A percentile compares a stretch with the other conserved stretches of the same genome.
phyloP scores from a whole-genome alignment of 345 rosid species.

The Rhodamnia argentea region DNA sequence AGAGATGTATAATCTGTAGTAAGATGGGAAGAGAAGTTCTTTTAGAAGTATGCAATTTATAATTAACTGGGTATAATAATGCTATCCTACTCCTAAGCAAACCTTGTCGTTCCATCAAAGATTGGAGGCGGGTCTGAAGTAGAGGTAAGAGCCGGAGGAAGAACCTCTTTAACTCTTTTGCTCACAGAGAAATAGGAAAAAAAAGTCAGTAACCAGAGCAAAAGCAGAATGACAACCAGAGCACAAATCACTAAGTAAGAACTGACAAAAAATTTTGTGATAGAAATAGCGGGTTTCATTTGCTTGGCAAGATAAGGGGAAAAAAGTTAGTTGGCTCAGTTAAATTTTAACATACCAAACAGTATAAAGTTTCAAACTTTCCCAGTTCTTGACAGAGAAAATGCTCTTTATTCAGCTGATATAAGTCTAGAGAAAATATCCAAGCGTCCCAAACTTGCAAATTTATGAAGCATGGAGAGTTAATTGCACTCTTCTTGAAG shows the following conservation, averaged over 20 bases:
- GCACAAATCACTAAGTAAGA: background rate
- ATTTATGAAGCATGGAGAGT: background rate
- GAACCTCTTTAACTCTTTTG: conserved; percentile 31
- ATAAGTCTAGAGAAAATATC: background rate
- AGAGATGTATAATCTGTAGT: conserved; percentile 55
- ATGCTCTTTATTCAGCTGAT: background rate
- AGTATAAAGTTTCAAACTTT: background rate
- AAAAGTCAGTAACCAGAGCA: background rate
- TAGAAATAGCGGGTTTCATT: background rate
- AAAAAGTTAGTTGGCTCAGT: background rate
- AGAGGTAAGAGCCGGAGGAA: conserved; percentile 56
- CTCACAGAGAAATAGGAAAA: conserved; percentile 2
- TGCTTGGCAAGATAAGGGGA: background rate
- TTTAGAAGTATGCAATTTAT: background rate
- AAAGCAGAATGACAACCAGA: background rate
- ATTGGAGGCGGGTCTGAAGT: conserved; percentile 54
- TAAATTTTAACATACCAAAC: background rate
- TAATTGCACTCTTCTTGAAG: background rate
- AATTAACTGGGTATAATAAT: background rate
- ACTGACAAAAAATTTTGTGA: background rate
- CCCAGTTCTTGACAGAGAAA: background rate
- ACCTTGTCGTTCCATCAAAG: conserved; percentile 84
- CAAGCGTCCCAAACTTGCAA: background rate
- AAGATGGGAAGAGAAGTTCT: background rate
- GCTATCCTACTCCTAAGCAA: background rate